Evolutionary conservation across 495 filamentous ascomycete species (phyloP).

Genomic region (Penicillium maclennaniae): DNA sequence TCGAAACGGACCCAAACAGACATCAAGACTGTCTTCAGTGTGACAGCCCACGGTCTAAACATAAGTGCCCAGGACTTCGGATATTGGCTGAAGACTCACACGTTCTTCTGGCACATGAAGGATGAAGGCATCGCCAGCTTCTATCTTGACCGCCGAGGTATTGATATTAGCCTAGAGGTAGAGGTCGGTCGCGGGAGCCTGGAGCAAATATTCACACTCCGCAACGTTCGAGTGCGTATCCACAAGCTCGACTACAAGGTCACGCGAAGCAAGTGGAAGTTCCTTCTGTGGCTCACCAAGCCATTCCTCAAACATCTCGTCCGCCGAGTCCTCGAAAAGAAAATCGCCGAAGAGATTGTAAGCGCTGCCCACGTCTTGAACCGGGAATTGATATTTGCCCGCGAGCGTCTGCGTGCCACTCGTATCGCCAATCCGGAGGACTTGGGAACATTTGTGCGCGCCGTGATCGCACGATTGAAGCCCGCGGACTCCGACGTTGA

Average conservation of each 20-base stretch:
- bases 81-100: conserved; percentile 69
- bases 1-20: conserved; percentile 62
- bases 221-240: conserved; percentile 69
- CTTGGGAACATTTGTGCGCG: conserved; percentile 73
- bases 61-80: conserved; percentile 81
- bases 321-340: conserved; percentile 71
- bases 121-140: conserved; percentile 85
- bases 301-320: conserved; percentile 78
- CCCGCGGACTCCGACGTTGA: conserved; percentile 75
- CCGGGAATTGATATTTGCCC: conserved; percentile 78
- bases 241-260: conserved; percentile 83
- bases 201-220: conserved; percentile 77
- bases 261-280: conserved; percentile 67
- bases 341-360: conserved; percentile 68
- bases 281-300: conserved; percentile 78
- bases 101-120: conserved; percentile 59
- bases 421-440: conserved; percentile 78
- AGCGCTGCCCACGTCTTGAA: conserved; percentile 69
- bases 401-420: conserved; percentile 81
- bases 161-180: conserved; percentile 80
- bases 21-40: conserved; percentile 64
- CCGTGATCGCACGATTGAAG: conserved; percentile 68
- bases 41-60: conserved; percentile 76
- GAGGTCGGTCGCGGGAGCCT: conserved; percentile 70
- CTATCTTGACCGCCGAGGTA: conserved; percentile 75